These are phyloP conservation scores for Fusarium albidum DNA, from an alignment of 2,329 filamentous ascomycete genomes.

Conservation along the genomic window DNA sequence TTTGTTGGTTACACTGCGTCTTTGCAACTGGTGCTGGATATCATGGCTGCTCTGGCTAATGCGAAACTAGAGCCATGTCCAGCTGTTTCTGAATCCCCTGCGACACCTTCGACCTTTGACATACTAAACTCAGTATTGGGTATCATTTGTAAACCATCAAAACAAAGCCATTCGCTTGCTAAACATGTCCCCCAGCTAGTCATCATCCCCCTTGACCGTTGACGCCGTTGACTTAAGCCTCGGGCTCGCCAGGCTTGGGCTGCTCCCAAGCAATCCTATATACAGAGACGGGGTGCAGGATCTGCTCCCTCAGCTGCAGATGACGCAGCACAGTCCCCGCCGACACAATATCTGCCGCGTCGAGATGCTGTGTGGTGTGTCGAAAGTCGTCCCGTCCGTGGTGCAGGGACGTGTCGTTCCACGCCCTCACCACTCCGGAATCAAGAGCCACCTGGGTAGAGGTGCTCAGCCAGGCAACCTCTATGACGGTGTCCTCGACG, in stretches of 20 bases:
- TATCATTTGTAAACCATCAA: too few species aligned
- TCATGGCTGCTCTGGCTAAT: too few species aligned
- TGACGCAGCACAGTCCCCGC: not conserved
- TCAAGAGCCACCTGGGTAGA: not conserved
- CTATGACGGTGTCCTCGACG: not conserved
- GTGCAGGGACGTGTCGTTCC: not conserved
- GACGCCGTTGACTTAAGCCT: too few species aligned
- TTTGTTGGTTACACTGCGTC: not conserved
- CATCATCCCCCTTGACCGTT: too few species aligned
- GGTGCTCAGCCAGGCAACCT: slow-evolving; percentile 7
- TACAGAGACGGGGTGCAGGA: slow-evolving; percentile 2
- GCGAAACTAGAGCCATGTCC: too few species aligned
- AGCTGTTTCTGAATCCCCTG: too few species aligned
- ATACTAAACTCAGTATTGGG: too few species aligned
- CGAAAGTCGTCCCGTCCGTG: not conserved
- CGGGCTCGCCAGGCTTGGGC: too few species aligned
- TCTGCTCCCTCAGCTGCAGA: not conserved
- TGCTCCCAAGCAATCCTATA: not conserved
- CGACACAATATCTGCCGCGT: not conserved
- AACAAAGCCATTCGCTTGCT: too few species aligned
- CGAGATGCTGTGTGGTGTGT: not conserved
- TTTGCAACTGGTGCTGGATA: too few species aligned
- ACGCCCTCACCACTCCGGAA: not conserved
- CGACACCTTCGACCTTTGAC: too few species aligned
- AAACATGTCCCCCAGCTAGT: too few species aligned